These are phyloP conservation scores for Asterionellopsis glacialis DNA, from an alignment of 108 stramenopile species.

Conservation along the genomic window DNA sequence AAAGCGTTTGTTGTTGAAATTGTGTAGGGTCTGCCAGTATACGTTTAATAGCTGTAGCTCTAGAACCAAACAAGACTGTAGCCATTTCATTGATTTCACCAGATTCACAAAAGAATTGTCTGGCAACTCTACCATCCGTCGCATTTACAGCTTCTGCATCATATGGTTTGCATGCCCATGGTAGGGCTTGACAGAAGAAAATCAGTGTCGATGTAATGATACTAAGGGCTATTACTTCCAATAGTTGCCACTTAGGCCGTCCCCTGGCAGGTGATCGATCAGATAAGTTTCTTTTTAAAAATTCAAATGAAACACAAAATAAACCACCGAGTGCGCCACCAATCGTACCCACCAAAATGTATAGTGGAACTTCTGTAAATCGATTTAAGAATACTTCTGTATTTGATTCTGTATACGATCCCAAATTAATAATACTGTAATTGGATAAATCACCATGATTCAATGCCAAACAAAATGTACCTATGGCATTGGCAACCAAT, in stretches of 20 bases:
- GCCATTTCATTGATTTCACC: neutral
- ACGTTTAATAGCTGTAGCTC: no score
- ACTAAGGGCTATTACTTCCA: neutral
- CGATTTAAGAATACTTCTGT: neutral
- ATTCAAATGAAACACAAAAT: slow-evolving; percentile 21
- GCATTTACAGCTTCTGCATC: slow-evolving; percentile 5
- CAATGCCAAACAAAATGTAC: neutral
- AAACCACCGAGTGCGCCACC: slow-evolving; percentile 32
- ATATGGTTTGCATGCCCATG: neutral
- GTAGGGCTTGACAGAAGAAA: no score
- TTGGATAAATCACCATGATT: neutral
- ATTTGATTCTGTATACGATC: neutral
- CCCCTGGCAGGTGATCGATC: neutral
- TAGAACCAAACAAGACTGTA: neutral
- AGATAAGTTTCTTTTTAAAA: slow-evolving; percentile 12
- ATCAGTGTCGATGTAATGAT: neutral
- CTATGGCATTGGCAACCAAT: neutral
- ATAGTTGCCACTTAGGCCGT: neutral
- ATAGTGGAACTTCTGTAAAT: slow-evolving; percentile 20
- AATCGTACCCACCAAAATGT: slow-evolving; percentile 11
- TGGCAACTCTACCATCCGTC: slow-evolving; percentile 4
- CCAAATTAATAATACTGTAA: slow-evolving; percentile 1
- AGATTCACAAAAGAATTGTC: slow-evolving; percentile 11
- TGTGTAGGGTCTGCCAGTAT: no score
- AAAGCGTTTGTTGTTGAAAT: slow-evolving; percentile 15